Conservation (phyloP, 345 rosid species). For the Hirschfeldia incana region DNA sequence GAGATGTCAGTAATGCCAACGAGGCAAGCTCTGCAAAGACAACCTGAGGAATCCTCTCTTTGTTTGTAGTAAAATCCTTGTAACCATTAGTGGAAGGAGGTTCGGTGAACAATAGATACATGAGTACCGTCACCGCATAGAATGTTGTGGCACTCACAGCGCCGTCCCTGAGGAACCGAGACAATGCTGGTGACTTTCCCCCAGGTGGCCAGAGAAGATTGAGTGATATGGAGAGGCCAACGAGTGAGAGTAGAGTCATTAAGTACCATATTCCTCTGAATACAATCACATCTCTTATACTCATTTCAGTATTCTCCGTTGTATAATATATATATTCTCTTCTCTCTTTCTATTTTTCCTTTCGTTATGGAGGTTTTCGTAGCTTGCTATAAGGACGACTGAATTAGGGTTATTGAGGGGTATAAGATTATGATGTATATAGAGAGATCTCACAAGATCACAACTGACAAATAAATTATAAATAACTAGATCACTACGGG, state of each 20-base stretch:
- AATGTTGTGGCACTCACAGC: slow-evolving; percentile 24
- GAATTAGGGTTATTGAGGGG: background rate
- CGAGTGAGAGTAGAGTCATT: background rate
- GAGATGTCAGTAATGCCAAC: background rate
- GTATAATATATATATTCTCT: background rate
- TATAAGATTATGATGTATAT: background rate
- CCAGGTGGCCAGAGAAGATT: background rate
- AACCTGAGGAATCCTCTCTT: background rate
- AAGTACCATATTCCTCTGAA: background rate
- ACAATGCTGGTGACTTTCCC: background rate
- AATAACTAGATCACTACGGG: background rate
- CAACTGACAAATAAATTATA: background rate
- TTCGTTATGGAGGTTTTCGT: background rate
- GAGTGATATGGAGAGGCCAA: slow-evolving; percentile 13
- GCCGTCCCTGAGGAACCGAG: slow-evolving; percentile 10
- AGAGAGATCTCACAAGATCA: background rate
- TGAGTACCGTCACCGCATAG: slow-evolving; percentile 12
- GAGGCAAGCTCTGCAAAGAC: background rate
- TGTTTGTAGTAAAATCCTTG: background rate
- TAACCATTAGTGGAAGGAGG: background rate
- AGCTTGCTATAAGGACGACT: background rate
- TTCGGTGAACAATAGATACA: slow-evolving; percentile 8
- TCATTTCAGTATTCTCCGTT: background rate
- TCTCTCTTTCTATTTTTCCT: background rate
- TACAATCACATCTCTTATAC: background rate